Base-by-base conservation (phyloP, 768 basidiomycete genomes). In the Leccinum pellstonianum region DNA sequence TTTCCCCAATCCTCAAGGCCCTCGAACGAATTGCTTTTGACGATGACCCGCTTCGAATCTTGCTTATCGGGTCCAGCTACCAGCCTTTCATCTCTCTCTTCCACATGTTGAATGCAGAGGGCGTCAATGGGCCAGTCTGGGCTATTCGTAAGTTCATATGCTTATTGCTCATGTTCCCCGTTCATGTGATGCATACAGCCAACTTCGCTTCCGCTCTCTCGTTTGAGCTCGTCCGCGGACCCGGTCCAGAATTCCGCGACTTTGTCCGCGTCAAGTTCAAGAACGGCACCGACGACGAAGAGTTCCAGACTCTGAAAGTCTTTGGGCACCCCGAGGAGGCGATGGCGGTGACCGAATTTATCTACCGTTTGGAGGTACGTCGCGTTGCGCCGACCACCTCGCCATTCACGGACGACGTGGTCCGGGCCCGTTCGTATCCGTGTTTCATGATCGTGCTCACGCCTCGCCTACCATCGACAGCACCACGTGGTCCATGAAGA, bases 41-140 rank as follows among this genome's bases (percentile, higher is more conserved):
- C 59, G 84, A 82, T 60, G 87, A 91, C 75, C 86, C 90, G 37
- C 83, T 94, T 54, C 87, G 90, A 66, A 79, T 95, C 71, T 77
- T 88, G 72, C 76, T 93, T 61, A 79, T 91, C 63, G 84, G 88
- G 76, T 86, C 87, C 9, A 89, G 90, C 58, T 94, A 93, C 77
- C 91, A 93, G 73, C 86, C 92, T 5, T 91, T 94, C 81, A 84
- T 93, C 67, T 92, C 90, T 9, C 80, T 94, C 69, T 88, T 95
- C 81, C 83, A 85, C 66, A 84, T 89, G 76, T 81, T 90, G 41
- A 86, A 84, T 37, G 77, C 86, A 56, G 66, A 77, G 58, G 73
- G 79, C 47, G 73, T 77, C 19, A 75, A 83, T 59, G 85, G 86
- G 4, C 80, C 85, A 60, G 69, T 86, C 61, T 71, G 74, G 58